Evolutionary conservation across 2,329 filamentous ascomycete species (phyloP).

Genomic region (Dryadomyces sulphureus): DNA sequence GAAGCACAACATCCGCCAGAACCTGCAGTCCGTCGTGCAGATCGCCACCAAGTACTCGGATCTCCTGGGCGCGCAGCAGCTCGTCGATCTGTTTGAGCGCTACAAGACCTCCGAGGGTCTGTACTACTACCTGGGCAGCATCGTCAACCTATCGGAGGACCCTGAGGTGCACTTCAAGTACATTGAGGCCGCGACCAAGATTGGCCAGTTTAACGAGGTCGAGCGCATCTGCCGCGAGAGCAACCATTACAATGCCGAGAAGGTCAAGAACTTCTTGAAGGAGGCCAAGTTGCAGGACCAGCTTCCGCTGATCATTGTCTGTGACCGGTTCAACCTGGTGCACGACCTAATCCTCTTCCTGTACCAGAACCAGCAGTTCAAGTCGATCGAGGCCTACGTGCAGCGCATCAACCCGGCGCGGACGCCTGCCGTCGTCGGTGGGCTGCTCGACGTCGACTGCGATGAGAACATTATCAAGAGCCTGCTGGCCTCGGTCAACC

Average conservation of each 20-base stretch:
- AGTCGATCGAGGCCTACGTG: constrained; percentile 96
- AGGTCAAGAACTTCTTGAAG: constrained; percentile 99
- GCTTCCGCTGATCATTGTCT: constrained; percentile 92
- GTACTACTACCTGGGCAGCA: constrained; percentile 95
- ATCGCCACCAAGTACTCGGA: constrained; percentile 98
- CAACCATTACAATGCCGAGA: constrained; percentile 78
- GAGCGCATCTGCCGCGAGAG: constrained; percentile 95
- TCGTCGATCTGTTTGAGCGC: constrained; percentile 93
- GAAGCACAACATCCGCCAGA: constrained; percentile 90
- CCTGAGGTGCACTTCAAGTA: constrained; percentile 98
- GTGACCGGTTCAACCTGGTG: constrained; percentile 98
- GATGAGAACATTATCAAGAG: constrained; percentile 94
- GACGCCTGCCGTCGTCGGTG: constrained; percentile 85
- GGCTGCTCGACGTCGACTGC: constrained; percentile 89
- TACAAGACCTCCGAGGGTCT: constrained; percentile 94
- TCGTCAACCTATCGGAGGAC: constrained; percentile 93
- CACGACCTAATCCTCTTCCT: constrained; percentile 92
- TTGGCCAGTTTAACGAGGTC: constrained; percentile 88
- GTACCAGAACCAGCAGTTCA: constrained; percentile 98
- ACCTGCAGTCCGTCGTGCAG: constrained; percentile 85
- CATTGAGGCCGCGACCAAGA: constrained; percentile 88
- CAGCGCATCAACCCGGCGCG: constrained; percentile 88
- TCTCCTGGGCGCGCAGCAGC: constrained; percentile 67
- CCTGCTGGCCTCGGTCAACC: constrained; percentile 70
- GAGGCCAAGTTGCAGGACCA: constrained; percentile 87